Evolutionary conservation across 768 basidiomycete genomes (phyloP).

Genomic region (Boletus subparvulus): DNA sequence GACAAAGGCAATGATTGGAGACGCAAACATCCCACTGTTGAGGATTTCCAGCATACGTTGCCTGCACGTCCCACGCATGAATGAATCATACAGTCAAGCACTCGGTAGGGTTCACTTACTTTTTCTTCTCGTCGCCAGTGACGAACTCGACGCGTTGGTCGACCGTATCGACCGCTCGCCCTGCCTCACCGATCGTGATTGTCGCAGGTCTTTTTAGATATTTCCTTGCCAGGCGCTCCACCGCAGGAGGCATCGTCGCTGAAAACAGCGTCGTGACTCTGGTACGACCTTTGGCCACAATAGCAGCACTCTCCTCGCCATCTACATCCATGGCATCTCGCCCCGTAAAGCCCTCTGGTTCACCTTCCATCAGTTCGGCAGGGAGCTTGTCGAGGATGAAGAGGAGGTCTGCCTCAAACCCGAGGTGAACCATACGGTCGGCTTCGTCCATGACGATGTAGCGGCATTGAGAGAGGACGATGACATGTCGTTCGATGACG

Average conservation of each 20-base stretch:
- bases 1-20: constrained; percentile 98
- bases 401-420: constrained; percentile 91
- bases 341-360: constrained; percentile 34
- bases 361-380: constrained; percentile 83
- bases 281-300: constrained; percentile 60
- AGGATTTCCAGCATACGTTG: constrained; percentile 88
- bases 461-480: constrained; percentile 95
- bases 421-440: constrained; percentile 97
- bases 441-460: constrained; percentile 99
- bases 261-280: constrained; percentile 96
- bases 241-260: constrained; percentile 98
- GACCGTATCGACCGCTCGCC: constrained; percentile 96
- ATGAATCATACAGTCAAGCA: constrained; percentile 2
- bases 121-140: constrained; percentile 93
- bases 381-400: constrained; percentile 95
- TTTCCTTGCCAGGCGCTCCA: constrained; percentile 91
- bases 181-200: constrained; percentile 97
- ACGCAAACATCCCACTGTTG: constrained; percentile 75
- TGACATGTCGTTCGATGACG: constrained; percentile 91
- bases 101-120: constrained; percentile 50
- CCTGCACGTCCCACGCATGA: constrained; percentile 39
- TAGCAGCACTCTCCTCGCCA: constrained; percentile 53
- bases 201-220: constrained; percentile 91
- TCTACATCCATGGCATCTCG: constrained; percentile 77
- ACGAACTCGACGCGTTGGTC: constrained; percentile 96